Conservation (phyloP, 768 basidiomycete species). For the Cystofilobasidium macerans region DNA sequence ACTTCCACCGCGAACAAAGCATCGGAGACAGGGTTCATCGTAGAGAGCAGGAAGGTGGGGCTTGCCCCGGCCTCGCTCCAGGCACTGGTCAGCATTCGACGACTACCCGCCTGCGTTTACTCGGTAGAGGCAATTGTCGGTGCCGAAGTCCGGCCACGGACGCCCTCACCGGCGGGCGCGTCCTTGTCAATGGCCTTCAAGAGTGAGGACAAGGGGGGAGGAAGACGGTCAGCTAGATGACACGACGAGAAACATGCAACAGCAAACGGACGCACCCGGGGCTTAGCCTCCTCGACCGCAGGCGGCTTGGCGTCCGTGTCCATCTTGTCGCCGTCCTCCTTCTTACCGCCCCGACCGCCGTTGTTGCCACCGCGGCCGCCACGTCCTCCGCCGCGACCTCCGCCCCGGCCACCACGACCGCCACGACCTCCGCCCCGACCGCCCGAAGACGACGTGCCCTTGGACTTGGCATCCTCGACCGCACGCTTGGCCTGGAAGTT, state of each 20-base stretch:
- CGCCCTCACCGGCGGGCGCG: constrained; percentile 22
- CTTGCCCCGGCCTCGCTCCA: no score
- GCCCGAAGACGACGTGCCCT: constrained; percentile 23
- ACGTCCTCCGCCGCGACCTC: constrained; percentile 27
- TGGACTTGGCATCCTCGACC: constrained; percentile 29
- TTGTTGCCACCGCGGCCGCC: constrained; percentile 27
- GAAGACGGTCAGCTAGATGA: neutral
- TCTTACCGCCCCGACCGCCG: constrained; percentile 27
- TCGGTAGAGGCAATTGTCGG: constrained; percentile 4
- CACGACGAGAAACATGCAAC: neutral
- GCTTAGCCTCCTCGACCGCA: constrained; percentile 21
- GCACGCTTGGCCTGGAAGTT: constrained; percentile 37
- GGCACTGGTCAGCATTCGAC: no score
- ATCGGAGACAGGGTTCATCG: no score
- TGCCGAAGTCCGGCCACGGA: constrained; percentile 10
- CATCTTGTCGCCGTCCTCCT: constrained; percentile 47
- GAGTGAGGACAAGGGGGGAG: neutral
- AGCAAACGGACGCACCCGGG: constrained; percentile 1
- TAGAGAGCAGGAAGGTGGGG: no score
- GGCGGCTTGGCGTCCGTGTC: constrained; percentile 38
- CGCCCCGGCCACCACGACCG: constrained; percentile 12
- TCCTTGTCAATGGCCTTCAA: constrained; percentile 25
- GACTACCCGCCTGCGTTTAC: no score
- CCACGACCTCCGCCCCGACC: constrained; percentile 22
- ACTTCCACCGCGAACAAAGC: no score